Base-by-base conservation (phyloP, 129 eudicot genomes). In the Artemisia annua region DNA sequence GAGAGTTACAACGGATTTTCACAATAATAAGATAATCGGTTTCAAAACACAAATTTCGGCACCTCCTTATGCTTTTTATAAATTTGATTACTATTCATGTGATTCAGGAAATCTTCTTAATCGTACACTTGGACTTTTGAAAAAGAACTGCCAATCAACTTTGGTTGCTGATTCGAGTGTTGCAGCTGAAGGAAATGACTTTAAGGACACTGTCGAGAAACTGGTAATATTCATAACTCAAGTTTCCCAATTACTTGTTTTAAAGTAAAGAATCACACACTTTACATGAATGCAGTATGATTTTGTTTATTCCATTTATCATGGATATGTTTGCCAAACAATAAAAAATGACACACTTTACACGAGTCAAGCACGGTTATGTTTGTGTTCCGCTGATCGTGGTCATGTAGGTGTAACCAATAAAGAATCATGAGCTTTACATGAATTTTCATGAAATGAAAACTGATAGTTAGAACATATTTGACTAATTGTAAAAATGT, bases 121-220 rank as follows among this genome's bases (percentile, higher is more conserved):
- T 79, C 97, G 99, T 69, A 95, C 99, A 59, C 99, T 95, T 78
- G 97, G 99, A 68, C 99, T 95, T 72, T 67, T 95, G 79, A 88
- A 80, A 68, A 95, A 95, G 85, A 95, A 95, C 70, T 95, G 99
- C 84, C 81, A 91, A 69, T 95, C 97, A 74, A 91, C 95, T 44
- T 80, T 95, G 81, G 79, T 81, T 39, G 80, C 75, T 71, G 97
- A 95, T 80, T 95, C 99, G 26, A 73, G 78, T 75, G 75, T 78
- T 78, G 99, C 97, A 53, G 97, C 97, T 35, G 91, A 95, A 80
- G 97, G 91, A 76, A 95, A 52, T 74, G 78, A 84, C 76, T 86
- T 95, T 81, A 91, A 82, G 81, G 85, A 86, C 70, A 81, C 83
- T 64, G 97, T 91, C 74, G 97, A 91, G 59, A 88, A 85, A 74